Conservation (phyloP, 2,329 filamentous ascomycete species). For the Xylogone sp. region DNA sequence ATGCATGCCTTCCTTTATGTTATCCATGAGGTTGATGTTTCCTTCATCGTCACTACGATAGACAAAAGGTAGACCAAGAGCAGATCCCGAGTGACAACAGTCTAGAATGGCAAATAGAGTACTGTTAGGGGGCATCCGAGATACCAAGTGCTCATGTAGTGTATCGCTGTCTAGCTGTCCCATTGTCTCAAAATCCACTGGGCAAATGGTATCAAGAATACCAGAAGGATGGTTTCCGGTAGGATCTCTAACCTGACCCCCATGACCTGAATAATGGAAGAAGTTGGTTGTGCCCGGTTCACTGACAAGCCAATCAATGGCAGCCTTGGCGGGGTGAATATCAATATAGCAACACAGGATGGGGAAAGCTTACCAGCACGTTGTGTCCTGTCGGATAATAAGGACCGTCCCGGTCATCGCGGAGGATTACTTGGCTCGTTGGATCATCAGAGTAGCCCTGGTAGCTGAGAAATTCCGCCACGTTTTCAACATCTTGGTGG, state of each 20-base stretch:
- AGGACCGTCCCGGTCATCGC: conserved; percentile 28
- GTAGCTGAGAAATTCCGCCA: conserved; percentile 33
- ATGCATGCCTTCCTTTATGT: conserved; percentile 45
- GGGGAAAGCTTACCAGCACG: conserved; percentile 21
- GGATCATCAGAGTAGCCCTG: conserved; percentile 30
- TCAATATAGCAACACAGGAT: background rate
- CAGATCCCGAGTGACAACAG: conserved; percentile 59
- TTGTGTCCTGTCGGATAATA: conserved; percentile 31
- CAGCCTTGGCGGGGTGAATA: conserved; percentile 28
- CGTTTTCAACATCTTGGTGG: conserved; percentile 32
- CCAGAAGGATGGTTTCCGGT: conserved; percentile 36
- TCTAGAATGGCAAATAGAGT: conserved; percentile 55
- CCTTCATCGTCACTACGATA: conserved; percentile 54
- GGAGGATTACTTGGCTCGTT: conserved; percentile 33
- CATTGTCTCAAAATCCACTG: conserved; percentile 45
- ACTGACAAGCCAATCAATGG: conserved; percentile 54
- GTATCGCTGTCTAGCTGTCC: conserved; percentile 51
- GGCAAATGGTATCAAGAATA: conserved; percentile 49
- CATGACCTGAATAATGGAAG: conserved; percentile 57
- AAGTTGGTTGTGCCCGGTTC: conserved; percentile 49
- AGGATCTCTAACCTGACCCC: conserved; percentile 46
- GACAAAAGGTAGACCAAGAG: conserved; percentile 54
- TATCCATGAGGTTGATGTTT: conserved; percentile 52
- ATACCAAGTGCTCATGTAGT: conserved; percentile 49
- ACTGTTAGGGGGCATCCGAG: conserved; percentile 43